A percentile compares a stretch with the other conserved stretches of the same genome.
Evolutionary conservation across 2,329 filamentous ascomycete species (phyloP).

Genomic region (Tolypocladium sp.): DNA sequence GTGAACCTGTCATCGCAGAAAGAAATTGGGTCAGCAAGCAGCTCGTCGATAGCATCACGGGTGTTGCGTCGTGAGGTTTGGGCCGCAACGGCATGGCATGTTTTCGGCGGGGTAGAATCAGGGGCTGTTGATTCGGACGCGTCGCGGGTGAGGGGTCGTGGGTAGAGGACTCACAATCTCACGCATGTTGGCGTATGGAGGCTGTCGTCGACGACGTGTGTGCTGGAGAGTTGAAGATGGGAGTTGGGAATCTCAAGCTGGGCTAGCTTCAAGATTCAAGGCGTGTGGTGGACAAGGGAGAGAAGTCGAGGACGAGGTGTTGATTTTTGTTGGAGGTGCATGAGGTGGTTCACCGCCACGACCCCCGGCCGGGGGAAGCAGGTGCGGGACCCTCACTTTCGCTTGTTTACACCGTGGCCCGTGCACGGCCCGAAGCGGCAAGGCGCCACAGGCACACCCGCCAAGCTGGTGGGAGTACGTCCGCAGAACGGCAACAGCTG

Average conservation of each 20-base stretch:
- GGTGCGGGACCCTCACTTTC: constrained; percentile 18
- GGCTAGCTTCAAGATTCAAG: constrained; percentile 22
- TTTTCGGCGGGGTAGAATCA: constrained; percentile 27
- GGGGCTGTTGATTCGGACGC: constrained; percentile 28
- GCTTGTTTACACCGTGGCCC: constrained; percentile 23
- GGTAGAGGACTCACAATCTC: constrained; percentile 51
- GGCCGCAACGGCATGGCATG: constrained; percentile 6
- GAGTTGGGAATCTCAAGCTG: constrained; percentile 20
- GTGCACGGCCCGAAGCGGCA: constrained; percentile 19
- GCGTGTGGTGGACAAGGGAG: constrained; percentile 17
- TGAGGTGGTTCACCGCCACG: constrained; percentile 18
- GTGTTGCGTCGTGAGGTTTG: background rate
- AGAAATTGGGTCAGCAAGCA: constrained; percentile 43
- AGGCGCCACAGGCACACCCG: constrained; percentile 8
- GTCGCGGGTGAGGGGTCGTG: constrained; percentile 16
- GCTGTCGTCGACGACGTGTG: constrained; percentile 14
- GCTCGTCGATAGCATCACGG: background rate
- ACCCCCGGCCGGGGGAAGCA: constrained; percentile 7
- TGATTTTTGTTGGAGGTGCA: constrained; percentile 16
- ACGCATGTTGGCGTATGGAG: constrained; percentile 46
- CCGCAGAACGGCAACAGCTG: background rate
- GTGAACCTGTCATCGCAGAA: constrained; percentile 71
- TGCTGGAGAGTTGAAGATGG: constrained; percentile 7
- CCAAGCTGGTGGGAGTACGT: background rate
- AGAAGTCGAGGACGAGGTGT: constrained; percentile 10